phyloP scores from a whole-genome alignment of 2,329 filamentous ascomycete species.

The Xylariaceae sp. region DNA sequence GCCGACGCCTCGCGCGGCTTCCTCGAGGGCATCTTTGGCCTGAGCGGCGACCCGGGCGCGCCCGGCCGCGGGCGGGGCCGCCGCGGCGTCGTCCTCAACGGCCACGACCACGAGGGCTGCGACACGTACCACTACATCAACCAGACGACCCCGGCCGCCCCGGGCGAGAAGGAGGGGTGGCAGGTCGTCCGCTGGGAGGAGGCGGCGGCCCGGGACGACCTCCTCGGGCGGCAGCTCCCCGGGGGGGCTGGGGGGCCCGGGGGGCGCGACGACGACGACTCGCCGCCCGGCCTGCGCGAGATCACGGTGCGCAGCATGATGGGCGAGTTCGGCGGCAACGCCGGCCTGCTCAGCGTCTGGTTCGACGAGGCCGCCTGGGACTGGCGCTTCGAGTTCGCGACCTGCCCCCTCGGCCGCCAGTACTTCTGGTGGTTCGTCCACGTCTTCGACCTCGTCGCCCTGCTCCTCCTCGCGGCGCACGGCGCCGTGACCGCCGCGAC shows the following conservation, averaged over 20 bases:
- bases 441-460: slow-evolving; percentile 53
- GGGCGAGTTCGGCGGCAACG: slow-evolving; percentile 91
- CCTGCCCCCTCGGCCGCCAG: slow-evolving; percentile 74
- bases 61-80: slow-evolving; percentile 58
- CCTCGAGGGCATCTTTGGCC: slow-evolving; percentile 77
- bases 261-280: too few species aligned
- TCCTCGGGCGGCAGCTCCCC: slow-evolving; percentile 29
- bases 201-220: slow-evolving; percentile 19
- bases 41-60: slow-evolving; percentile 55
- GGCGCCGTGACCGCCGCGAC: slow-evolving; percentile 13
- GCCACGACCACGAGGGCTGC: slow-evolving; percentile 93
- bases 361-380: slow-evolving; percentile 65
- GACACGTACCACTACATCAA: slow-evolving; percentile 80
- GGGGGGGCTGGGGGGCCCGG: slow-evolving; percentile 30
- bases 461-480: slow-evolving; percentile 25
- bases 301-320: slow-evolving; percentile 97
- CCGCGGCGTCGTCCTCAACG: slow-evolving; percentile 75
- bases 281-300: slow-evolving; percentile 64
- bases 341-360: slow-evolving; percentile 82
- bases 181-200: slow-evolving; percentile 40
- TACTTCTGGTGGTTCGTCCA: slow-evolving; percentile 94
- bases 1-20: slow-evolving; percentile 63
- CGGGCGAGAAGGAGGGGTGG: slow-evolving; percentile 39
- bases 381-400: slow-evolving; percentile 76
- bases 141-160: slow-evolving; percentile 42